A percentile compares a stretch with the other conserved stretches of the same genome.
Evolutionary conservation across 2,329 filamentous ascomycete genomes (phyloP).

Genomic region (Penicillium oxalicum): DNA sequence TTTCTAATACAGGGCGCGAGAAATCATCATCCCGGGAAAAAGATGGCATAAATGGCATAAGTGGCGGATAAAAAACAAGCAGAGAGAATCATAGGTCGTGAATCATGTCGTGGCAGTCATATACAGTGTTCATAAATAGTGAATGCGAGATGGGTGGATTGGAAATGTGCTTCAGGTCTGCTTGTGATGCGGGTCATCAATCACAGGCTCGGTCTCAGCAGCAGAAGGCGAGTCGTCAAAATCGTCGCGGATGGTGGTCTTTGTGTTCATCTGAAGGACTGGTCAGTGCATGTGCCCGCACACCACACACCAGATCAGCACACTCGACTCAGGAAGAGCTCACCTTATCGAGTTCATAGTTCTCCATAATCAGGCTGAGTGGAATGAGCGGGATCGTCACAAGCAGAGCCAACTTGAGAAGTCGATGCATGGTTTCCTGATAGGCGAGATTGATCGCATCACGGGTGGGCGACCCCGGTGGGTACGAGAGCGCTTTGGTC

Average conservation of each 20-base stretch:
- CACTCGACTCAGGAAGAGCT: background rate
- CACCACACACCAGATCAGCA: too few species aligned
- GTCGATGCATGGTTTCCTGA: slow-evolving; percentile 57
- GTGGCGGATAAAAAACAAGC: too few species aligned
- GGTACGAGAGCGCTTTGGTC: slow-evolving; percentile 52
- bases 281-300: background rate
- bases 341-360: slow-evolving; percentile 53
- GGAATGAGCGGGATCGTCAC: slow-evolving; percentile 53
- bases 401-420: slow-evolving; percentile 51
- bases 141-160: background rate
- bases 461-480: slow-evolving; percentile 51
- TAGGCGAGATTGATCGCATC: slow-evolving; percentile 59
- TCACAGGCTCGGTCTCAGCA: slow-evolving; percentile 12
- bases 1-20: background rate
- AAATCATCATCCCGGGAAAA: background rate
- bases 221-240: slow-evolving; percentile 6
- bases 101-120: slow-evolving; percentile 12
- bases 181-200: slow-evolving; percentile 21
- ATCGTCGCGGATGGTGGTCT: slow-evolving; percentile 10
- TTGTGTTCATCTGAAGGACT: slow-evolving; percentile 23
- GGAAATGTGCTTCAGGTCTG: slow-evolving; percentile 14
- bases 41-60: background rate
- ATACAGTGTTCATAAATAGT: background rate
- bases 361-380: slow-evolving; percentile 51
- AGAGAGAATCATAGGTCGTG: background rate